These are phyloP conservation scores for Perkinsus olseni DNA, from an alignment of 169 alveolate species.

Conservation along the genomic window DNA sequence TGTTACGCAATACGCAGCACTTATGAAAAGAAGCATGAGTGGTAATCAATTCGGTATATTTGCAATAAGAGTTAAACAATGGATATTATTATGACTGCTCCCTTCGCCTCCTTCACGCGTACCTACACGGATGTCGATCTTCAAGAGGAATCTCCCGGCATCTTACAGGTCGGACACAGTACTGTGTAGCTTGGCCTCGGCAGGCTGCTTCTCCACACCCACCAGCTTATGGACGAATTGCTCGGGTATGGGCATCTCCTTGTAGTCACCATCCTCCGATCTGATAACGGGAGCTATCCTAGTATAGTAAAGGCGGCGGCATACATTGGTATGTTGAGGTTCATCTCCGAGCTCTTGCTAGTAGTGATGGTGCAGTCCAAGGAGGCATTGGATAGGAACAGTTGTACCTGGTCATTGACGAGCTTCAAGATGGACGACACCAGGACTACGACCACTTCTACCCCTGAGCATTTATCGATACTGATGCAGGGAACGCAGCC, in stretches of 20 bases:
- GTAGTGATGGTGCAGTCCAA: not conserved
- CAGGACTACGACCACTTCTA: not conserved
- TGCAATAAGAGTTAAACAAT: not conserved
- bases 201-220: not conserved
- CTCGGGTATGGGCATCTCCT: not conserved
- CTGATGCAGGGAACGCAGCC: not conserved
- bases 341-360: not conserved
- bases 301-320: not conserved
- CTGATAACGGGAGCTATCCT: not conserved
- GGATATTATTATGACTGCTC: not conserved
- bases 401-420: not conserved
- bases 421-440: not conserved
- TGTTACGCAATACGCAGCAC: not conserved
- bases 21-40: not conserved
- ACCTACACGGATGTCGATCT: too few relatives aligned
- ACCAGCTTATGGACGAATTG: not conserved
- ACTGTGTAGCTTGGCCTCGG: not conserved
- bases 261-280: not conserved
- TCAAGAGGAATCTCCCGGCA: too few relatives aligned
- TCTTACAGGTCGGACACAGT: not conserved
- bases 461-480: not conserved
- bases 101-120: not conserved
- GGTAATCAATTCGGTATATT: not conserved
- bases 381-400: not conserved
- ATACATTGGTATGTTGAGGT: not conserved